A percentile compares a stretch with the other conserved stretches of the same genome.
These are phyloP conservation scores for Boletus pseudopeckii DNA, from an alignment of 768 basidiomycete species.

Conservation along the genomic window DNA sequence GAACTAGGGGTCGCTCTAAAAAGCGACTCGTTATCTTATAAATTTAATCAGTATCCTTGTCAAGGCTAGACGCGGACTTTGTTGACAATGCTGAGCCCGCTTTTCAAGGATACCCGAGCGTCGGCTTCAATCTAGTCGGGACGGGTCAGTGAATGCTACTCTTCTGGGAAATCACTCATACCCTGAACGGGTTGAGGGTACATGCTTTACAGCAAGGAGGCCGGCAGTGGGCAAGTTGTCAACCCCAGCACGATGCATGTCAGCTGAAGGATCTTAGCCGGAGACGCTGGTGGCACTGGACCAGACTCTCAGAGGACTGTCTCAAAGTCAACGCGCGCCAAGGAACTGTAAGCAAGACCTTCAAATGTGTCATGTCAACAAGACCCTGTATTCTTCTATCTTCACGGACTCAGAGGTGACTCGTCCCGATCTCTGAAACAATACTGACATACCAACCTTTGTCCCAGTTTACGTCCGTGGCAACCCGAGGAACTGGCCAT, in stretches of 20 bases:
- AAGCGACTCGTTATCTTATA: background rate
- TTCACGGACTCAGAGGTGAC: constrained; percentile 37
- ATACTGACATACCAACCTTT: background rate
- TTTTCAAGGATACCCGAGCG: background rate
- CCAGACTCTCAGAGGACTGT: constrained; percentile 57
- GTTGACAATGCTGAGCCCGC: too few species aligned
- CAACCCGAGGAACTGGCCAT: constrained; percentile 65
- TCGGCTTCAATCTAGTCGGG: constrained; percentile 1
- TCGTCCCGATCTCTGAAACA: background rate
- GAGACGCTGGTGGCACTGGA: constrained; percentile 60
- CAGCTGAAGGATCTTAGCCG: constrained; percentile 29
- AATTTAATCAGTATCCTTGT: background rate
- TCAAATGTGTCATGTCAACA: background rate
- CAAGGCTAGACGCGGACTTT: too few species aligned
- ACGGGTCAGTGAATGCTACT: constrained; percentile 45
- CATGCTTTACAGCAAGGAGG: constrained; percentile 15
- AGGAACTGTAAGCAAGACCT: constrained; percentile 39
- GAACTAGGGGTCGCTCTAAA: background rate
- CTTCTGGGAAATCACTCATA: constrained; percentile 53
- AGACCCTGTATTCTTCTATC: constrained; percentile 41
- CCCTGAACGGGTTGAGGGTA: background rate
- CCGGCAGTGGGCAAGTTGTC: constrained; percentile 37
- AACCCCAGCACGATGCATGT: constrained; percentile 26
- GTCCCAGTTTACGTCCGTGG: constrained; percentile 50
- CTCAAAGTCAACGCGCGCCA: constrained; percentile 57